Conservation (phyloP, 139 green algal genomes). For the Asterochloris sp. region DNA sequence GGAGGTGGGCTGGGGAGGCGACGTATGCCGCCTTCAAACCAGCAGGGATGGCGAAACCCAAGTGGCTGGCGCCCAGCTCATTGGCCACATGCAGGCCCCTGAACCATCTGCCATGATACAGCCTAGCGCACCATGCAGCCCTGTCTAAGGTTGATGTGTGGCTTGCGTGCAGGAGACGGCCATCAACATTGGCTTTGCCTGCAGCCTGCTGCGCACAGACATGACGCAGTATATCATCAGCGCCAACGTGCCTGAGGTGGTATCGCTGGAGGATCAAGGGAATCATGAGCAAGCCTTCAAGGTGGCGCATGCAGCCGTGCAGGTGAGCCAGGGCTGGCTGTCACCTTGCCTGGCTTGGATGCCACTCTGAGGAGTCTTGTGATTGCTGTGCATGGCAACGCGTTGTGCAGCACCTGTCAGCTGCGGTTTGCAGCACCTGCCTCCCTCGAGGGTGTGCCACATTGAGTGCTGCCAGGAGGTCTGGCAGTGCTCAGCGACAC, state of each 20-base stretch:
- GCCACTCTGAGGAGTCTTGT: background rate
- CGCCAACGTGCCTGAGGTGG: constrained; percentile 14
- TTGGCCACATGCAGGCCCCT: too few species aligned
- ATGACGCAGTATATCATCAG: constrained; percentile 60
- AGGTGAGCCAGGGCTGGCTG: background rate
- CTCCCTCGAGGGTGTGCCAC: background rate
- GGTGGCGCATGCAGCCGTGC: constrained; percentile 7
- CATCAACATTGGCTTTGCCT: constrained; percentile 65
- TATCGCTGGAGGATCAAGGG: constrained; percentile 21
- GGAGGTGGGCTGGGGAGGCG: too few species aligned
- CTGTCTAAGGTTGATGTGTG: background rate
- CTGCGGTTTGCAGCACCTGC: too few species aligned
- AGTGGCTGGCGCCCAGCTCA: too few species aligned
- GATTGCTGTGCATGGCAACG: background rate
- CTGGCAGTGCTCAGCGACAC: background rate
- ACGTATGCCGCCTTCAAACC: too few species aligned
- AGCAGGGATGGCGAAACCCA: too few species aligned
- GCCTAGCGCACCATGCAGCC: background rate
- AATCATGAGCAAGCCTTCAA: constrained; percentile 2
- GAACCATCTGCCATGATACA: too few species aligned
- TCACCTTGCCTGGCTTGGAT: too few species aligned
- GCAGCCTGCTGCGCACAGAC: constrained; percentile 47
- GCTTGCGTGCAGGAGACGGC: constrained; percentile 50
- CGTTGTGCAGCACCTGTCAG: background rate
- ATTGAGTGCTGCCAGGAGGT: background rate